Evolutionary conservation across 2,329 filamentous ascomycete species (phyloP), one percentile per base, ranked within the genome.

Genomic region (Hypoxylon sp.): DNA sequence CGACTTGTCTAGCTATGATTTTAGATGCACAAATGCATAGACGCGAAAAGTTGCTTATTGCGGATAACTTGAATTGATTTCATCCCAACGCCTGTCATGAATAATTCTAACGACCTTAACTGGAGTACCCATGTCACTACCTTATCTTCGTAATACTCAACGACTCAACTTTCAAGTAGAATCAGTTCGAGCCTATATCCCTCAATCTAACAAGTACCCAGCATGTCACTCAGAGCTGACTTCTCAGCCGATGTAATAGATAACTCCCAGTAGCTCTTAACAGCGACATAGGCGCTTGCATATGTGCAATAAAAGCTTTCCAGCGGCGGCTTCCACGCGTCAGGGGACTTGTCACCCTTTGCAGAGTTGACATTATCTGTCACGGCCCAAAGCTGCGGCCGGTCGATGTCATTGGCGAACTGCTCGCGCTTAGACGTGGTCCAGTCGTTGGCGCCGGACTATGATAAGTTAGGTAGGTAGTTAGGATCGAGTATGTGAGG

Each of bases 341-440:
- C 93, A 0, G 93, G 92, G 59, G 89, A 89, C 72, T 85, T 82
- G 79, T 94, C 92, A n/a, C 92, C 82, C 84, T 95, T 96, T 35
- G 82, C 72, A 73, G 89, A 84, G 81, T 97, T 97, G 72, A 94
- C 89, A 61, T 86, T 89, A 77, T 92, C 91, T 3, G 92, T 95
- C 7, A 96, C 92, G 35, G 93, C 91, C 81, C 92, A 87, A 31
- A 96, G 86, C 81, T 96, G 92, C 0, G 93, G 93, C 61, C 90
- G 87, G 1, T 82, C 86, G 65, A 95, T 78, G 81, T 96, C 93
- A 79, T 94, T 96, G 72, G 93, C 93, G 76, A 94, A 94, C 2
- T 83, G 78, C 76, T 90, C 82, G 62, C 93, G 88, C 74, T 87
- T 84, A 20, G 85, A 81, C 0, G 90, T 90, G 0, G 92, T 92